phyloP scores from a whole-genome alignment of 352 stramenopile genomes.

The Globisporangium lucens region DNA sequence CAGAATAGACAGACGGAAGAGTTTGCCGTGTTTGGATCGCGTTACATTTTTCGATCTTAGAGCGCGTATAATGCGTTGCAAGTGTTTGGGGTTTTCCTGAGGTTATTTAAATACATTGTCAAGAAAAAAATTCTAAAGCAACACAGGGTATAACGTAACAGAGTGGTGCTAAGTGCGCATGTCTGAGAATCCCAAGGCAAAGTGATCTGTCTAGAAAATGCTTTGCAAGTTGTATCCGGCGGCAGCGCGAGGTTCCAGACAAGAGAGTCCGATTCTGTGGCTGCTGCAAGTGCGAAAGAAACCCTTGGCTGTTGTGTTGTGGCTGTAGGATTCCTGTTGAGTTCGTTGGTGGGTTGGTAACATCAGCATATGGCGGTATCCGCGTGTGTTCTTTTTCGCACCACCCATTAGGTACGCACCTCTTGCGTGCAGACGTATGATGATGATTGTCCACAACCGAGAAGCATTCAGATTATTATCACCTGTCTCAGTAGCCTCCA shows the following conservation, averaged over 20 bases:
- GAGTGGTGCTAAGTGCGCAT: neutral
- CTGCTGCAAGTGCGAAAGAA: neutral
- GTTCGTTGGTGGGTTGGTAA: neutral
- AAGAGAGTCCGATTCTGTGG: neutral
- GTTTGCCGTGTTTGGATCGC: neutral
- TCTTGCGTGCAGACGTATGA: neutral
- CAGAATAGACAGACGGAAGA: neutral
- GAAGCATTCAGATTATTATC: neutral
- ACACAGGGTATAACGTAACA: too few species aligned
- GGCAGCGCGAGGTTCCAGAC: neutral
- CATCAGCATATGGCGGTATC: neutral
- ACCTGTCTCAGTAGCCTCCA: neutral
- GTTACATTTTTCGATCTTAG: neutral
- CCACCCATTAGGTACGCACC: conserved; percentile 3
- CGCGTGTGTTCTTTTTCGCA: neutral
- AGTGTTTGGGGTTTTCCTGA: neutral
- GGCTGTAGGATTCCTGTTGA: neutral
- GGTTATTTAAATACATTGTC: neutral
- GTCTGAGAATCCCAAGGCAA: neutral
- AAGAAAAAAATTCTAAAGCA: neutral
- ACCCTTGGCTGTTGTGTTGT: neutral
- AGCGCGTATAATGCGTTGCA: neutral
- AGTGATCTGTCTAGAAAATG: neutral
- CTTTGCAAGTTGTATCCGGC: neutral
- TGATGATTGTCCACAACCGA: neutral